Base-by-base conservation (phyloP, 2,329 filamentous ascomycete genomes). In the Phialemoniopsis sp. region DNA sequence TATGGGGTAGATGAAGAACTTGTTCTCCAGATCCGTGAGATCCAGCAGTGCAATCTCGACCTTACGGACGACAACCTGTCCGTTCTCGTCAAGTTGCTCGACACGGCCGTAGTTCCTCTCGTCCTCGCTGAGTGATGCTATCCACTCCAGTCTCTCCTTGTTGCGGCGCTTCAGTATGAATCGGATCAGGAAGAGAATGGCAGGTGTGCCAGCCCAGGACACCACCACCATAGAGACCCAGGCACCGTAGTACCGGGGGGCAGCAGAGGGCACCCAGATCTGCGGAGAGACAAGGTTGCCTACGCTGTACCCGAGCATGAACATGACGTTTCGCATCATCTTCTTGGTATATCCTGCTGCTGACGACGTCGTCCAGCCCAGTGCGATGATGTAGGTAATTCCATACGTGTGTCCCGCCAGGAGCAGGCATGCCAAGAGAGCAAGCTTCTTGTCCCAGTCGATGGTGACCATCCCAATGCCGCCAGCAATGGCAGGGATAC, bases 11-110 rank as follows among this genome's bases (percentile, higher is more conserved):
- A 65, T 55, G 17, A 66, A 66, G 38, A 54, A 57, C 18, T 52
- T 58, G 36, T 65, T 67, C 39, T 67, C 58, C 34, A 64, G 18
- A 37, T 67, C 64, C 3, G 62, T 66, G 34, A 66, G 39, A 32
- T 66, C 58, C 41, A 63, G n/a, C 26, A 64, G 38, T 1, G 63
- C 52, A 28, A 65, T 45, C 17, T 63, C 57, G 5, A 62, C 63
- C 42, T 60, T 55, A 9, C 46, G 48, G 26, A 49, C 46, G 10
- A 59, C 48, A 6, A 53, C 18, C 15, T 48, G n/a, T n/a, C n/a
- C n/a, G n/a, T n/a, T n/a, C n/a, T n/a, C n/a, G n/a, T n/a, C n/a
- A n/a, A n/a, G n/a, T n/a, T n/a, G n/a, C n/a, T n/a, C n/a, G 34
- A 0, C 63, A n/a, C 32, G 31, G 9, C 36, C 36, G 15, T 17